Evolutionary conservation across 345 rosid species (phyloP), one percentile per base, ranked within the genome.

Genomic region (Aethionema arabicum): DNA sequence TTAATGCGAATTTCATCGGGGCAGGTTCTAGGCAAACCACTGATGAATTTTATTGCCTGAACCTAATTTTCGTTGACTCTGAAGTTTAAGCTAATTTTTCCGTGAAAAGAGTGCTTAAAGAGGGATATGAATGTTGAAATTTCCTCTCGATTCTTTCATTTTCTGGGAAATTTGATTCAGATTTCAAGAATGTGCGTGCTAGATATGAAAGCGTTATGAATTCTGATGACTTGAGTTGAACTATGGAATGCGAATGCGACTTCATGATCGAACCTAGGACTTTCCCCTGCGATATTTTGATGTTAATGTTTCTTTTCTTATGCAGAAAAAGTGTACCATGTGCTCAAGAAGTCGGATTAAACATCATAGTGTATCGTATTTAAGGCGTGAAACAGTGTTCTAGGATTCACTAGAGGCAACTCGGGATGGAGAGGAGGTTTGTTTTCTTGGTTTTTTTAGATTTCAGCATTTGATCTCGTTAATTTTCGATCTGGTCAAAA

Each of bases 401-500:
- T 66, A 32, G 32, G 32, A 46, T 32, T 47, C 56, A 65, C 39
- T 10, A 47, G 16, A 58, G 45, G 39, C 56, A 44, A 39, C 14
- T 67, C 29, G n/a, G 37, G 58, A 58, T 63, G 69, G 73, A 57
- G 37, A 10, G 35, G 52, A 66, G 77, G 77, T 74, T 33, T 53
- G 67, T 58, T 49, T 43, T 7, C 0, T 31, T 63, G 35, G 51
- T 37, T 60, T 43, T 63, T 6, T 32, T 11, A 31, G 5, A 4
- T 36, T 48, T 39, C 4, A 11, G 11, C 12, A 32, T 32, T 12
- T 52, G 44, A 32, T 7, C 30, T 35, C 15, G 6, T 38, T 31
- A 16, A 36, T 2, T 31, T 36, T 16, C 5, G 5, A 36, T 46
- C 27, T 44, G 52, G 55, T 53, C 37, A 60, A 59, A 51, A 5